Percentiles rank a stretch among this genome's conserved stretches.
Evolutionary conservation across 352 stramenopile species (phyloP).

Genomic region (Globisporangium okanoganense): DNA sequence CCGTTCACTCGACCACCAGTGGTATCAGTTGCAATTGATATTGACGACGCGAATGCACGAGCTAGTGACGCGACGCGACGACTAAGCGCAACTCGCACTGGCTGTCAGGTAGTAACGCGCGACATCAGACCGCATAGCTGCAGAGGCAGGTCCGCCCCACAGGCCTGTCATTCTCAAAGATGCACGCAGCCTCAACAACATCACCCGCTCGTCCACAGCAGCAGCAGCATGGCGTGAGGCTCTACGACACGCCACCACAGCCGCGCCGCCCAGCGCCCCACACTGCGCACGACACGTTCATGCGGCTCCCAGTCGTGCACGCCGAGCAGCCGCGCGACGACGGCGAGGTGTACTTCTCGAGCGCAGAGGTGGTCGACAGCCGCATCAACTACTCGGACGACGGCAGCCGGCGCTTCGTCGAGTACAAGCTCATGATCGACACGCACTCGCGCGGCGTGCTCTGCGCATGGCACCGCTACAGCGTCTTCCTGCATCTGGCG

Average conservation of each 20-base stretch:
- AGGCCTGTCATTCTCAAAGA: not conserved
- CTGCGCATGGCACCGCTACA: conserved; percentile 48
- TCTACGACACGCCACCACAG: conserved; percentile 6
- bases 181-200: not conserved
- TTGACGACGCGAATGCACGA: conserved; percentile 8
- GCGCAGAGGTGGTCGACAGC: conserved; percentile 13
- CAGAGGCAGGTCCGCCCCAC: not conserved
- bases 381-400: conserved; percentile 15
- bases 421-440: conserved; percentile 54
- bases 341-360: conserved; percentile 11
- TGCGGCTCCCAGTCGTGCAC: not conserved
- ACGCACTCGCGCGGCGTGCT: conserved; percentile 36
- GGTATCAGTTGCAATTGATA: not conserved
- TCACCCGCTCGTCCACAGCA: not conserved
- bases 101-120: conserved; percentile 3
- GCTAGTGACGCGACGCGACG: not conserved
- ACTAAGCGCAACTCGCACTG: not conserved
- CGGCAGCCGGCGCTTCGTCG: conserved; percentile 25
- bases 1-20: not conserved
- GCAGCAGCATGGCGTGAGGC: conserved; percentile 4
- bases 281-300: not conserved
- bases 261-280: not conserved
- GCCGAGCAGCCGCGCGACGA: conserved; percentile 1
- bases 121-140: not conserved
- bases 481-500: conserved; percentile 39